Percentiles rank a stretch among this genome's conserved stretches.
phyloP scores from a whole-genome alignment of 1,139 yeast species.

The Magnusiomyces paraingens region DNA sequence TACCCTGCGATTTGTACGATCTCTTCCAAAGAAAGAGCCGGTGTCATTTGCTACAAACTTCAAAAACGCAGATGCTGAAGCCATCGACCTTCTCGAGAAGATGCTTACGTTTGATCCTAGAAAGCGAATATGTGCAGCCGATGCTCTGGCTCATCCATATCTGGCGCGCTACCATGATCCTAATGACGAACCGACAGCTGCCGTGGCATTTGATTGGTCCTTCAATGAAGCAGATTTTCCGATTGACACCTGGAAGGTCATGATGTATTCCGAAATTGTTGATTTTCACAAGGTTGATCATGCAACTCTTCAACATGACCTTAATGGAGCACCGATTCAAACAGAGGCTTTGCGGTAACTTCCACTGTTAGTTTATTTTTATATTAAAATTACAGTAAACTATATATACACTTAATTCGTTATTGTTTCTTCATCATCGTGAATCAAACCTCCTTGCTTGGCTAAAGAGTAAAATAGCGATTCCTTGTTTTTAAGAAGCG shows the following conservation, averaged over 20 bases:
- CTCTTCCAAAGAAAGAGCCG: slow-evolving; percentile 88
- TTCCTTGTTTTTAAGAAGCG: slow-evolving; percentile 56
- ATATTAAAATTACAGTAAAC: not conserved
- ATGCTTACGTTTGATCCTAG: slow-evolving; percentile 95
- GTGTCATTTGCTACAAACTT: slow-evolving; percentile 81
- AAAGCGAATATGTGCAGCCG: slow-evolving; percentile 86
- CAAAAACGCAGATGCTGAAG: slow-evolving; percentile 79
- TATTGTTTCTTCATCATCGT: slow-evolving; percentile 13
- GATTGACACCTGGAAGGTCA: slow-evolving; percentile 96
- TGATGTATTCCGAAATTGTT: slow-evolving; percentile 96
- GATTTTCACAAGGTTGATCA: slow-evolving; percentile 81
- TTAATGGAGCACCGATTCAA: not conserved
- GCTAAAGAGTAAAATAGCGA: slow-evolving; percentile 75
- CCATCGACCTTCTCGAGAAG: slow-evolving; percentile 78
- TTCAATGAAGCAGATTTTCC: slow-evolving; percentile 97
- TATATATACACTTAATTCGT: not conserved
- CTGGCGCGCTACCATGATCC: slow-evolving; percentile 98
- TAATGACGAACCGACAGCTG: slow-evolving; percentile 93
- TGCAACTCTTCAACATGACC: not conserved
- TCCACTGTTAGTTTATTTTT: not conserved
- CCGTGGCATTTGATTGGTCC: slow-evolving; percentile 93
- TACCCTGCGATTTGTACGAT: slow-evolving; percentile 87
- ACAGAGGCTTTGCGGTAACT: not conserved
- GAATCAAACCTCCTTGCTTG: slow-evolving; percentile 47
- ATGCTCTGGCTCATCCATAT: slow-evolving; percentile 85